Percentiles rank a stretch among this genome's conserved stretches.
Evolutionary conservation across 352 stramenopile genomes (phyloP).

Genomic region (Pythium volutum): DNA sequence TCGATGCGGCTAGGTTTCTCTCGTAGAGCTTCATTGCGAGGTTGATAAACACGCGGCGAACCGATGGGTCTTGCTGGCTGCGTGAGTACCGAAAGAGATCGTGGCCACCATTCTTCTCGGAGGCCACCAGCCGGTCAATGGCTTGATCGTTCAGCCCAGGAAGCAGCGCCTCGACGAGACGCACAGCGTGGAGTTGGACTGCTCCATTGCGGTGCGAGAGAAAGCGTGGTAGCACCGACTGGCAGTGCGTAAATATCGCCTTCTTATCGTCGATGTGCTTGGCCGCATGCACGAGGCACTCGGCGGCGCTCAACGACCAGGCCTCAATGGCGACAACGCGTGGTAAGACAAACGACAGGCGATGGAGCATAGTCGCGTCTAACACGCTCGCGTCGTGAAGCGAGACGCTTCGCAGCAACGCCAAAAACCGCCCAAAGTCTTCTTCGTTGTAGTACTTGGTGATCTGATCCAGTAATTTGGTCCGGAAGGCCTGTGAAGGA

Average conservation of each 20-base stretch:
- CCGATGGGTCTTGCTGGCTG: constrained; percentile 34
- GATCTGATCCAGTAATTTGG: constrained; percentile 40
- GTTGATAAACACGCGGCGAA: constrained; percentile 40
- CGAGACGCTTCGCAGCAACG: constrained; percentile 57
- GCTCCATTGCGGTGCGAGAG: constrained; percentile 45
- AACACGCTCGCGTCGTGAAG: constrained; percentile 54
- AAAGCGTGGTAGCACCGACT: constrained; percentile 45
- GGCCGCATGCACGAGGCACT: constrained; percentile 43
- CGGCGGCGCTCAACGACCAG: constrained; percentile 51
- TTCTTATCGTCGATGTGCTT: constrained; percentile 34
- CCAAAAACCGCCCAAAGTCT: constrained; percentile 64
- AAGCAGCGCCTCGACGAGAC: constrained; percentile 38
- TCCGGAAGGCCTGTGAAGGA: constrained; percentile 27
- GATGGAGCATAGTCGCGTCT: constrained; percentile 68
- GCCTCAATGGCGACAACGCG: constrained; percentile 52
- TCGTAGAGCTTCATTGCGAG: constrained; percentile 39
- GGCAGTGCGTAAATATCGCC: constrained; percentile 48
- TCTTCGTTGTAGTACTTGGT: constrained; percentile 54
- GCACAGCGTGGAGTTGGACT: constrained; percentile 48
- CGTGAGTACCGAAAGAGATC: constrained; percentile 37
- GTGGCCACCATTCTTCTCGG: constrained; percentile 32
- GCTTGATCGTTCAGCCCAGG: constrained; percentile 29
- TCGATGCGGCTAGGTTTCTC: constrained; percentile 16
- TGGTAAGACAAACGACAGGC: constrained; percentile 61
- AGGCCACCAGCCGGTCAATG: constrained; percentile 29